Base-by-base conservation (phyloP, 768 basidiomycete genomes). In the Panaeolus papilionaceus region DNA sequence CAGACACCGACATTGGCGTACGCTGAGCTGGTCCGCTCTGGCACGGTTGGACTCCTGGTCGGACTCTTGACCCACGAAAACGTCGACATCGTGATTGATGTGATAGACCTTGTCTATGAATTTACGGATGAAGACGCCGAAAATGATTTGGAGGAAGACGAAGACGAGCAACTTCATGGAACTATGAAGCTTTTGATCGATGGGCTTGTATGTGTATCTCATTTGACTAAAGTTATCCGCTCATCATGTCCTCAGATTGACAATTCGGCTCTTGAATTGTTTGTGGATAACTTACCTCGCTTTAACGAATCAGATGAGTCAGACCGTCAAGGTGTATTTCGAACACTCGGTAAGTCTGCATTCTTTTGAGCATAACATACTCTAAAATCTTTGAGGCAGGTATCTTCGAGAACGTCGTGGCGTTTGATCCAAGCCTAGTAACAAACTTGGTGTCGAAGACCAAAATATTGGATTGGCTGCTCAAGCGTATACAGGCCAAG, bases 91-190 rank as follows among this genome's bases (percentile, higher is more conserved):
- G 93, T 93, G n/a, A 93, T 99, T 65, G 96, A 98, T 71, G 92
- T 95, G 38, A 90, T 99, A 40, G 94, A 96, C 75, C 86, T 97
- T 20, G 83, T 99, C 5, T 91, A 95, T 72, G 98, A 99, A 78
- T 85, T 98, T 68, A 97, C 96, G 0, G 98, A 99, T 71, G 98
- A 99, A 78, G 97, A 99, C 72, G 94, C 94, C 1, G 93, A 92
- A 4, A 90, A 92, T 61, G 93, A 91, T 0, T 91, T 91, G 26
- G 87, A 87, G 65, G 88, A 86, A 64, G 87, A 88, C 67, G 84
- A 83, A 16, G 78, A 84, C 33, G 89, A 89, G 70, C 83, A 82
- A 37, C 79, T 85, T 23, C 89, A 90, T 68, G 88, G 87, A 28
- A 89, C 91, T 6, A 77, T 96, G 74, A 93, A 91, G 73, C 82